Percentiles rank a stretch among this genome's conserved stretches.
Conservation (phyloP, 768 basidiomycete genomes). For the Phallus indusiatus region DNA sequence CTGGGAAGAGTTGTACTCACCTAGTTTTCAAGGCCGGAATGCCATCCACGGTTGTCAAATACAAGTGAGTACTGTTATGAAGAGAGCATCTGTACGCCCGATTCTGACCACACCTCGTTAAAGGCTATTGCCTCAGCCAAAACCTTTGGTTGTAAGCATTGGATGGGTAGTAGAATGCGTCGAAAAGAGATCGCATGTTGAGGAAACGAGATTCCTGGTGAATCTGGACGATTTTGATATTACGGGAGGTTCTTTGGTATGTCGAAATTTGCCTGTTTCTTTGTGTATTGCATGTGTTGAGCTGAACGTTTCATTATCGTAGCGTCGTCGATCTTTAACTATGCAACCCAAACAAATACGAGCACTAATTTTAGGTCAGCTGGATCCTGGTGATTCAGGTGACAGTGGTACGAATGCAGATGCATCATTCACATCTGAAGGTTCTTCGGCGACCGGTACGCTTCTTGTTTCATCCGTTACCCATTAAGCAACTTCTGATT, state of each 20-base stretch:
- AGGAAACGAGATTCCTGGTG: conserved; percentile 56
- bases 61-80: conserved; percentile 37
- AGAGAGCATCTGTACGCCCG: not conserved
- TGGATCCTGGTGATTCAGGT: not conserved
- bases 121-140: conserved; percentile 57
- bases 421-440: conserved; percentile 9
- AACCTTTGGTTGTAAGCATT: conserved; percentile 72
- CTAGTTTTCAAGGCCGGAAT: conserved; percentile 80
- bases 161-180: conserved; percentile 86
- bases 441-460: conserved; percentile 16
- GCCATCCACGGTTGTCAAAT: conserved; percentile 62
- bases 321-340: conserved; percentile 60
- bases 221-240: conserved; percentile 54
- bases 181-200: conserved; percentile 53
- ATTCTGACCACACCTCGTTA: not conserved
- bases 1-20: conserved; percentile 70
- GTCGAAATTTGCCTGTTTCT: conserved; percentile 3
- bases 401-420: conserved; percentile 5
- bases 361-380: conserved; percentile 6
- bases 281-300: not conserved
- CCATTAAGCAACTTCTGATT: conserved; percentile 28
- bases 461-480: not conserved
- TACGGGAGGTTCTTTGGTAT: conserved; percentile 55
- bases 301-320: not conserved
- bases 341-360: conserved; percentile 55